phyloP scores from a whole-genome alignment of 148 eudicot species.

The Limonium bicolor region DNA sequence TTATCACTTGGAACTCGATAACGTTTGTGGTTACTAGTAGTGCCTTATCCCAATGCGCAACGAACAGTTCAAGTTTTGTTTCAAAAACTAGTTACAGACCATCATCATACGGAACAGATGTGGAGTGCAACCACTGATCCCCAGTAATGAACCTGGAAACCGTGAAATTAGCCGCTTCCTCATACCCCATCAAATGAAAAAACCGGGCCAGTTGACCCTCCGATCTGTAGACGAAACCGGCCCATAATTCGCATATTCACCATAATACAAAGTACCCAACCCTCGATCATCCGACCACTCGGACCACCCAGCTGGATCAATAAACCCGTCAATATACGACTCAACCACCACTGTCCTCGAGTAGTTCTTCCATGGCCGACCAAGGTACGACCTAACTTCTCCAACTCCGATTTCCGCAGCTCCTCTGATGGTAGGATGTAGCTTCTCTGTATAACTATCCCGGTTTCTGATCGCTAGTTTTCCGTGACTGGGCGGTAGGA shows the following conservation, averaged over 20 bases:
- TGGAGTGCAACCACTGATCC: conserved; percentile 78
- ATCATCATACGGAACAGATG: conserved; percentile 85
- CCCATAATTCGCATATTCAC: conserved; percentile 61
- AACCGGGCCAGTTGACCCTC: conserved; percentile 67
- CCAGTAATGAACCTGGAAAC: conserved; percentile 69
- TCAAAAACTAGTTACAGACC: too few species aligned
- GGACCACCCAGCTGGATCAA: conserved; percentile 47
- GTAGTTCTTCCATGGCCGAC: conserved; percentile 73
- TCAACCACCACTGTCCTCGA: conserved; percentile 52
- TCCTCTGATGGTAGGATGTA: conserved; percentile 47
- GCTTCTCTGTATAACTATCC: conserved; percentile 74
- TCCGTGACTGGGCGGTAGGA: conserved; percentile 74
- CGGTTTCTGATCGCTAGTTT: conserved; percentile 49
- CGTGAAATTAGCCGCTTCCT: conserved; percentile 65
- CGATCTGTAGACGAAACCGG: conserved; percentile 33
- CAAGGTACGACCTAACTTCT: conserved; percentile 47
- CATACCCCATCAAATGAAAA: conserved; percentile 59
- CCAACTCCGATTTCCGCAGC: conserved; percentile 12
- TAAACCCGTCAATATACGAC: conserved; percentile 64
- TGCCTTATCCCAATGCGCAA: too few species aligned
- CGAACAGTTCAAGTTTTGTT: too few species aligned
- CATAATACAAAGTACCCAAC: conserved; percentile 57
- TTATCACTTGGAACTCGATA: too few species aligned
- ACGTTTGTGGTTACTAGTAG: too few species aligned
- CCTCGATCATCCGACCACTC: conserved; percentile 29